These are phyloP conservation scores for Entelexis paramagnoliae DNA, from an alignment of 1,139 yeast genomes.

Conservation along the genomic window DNA sequence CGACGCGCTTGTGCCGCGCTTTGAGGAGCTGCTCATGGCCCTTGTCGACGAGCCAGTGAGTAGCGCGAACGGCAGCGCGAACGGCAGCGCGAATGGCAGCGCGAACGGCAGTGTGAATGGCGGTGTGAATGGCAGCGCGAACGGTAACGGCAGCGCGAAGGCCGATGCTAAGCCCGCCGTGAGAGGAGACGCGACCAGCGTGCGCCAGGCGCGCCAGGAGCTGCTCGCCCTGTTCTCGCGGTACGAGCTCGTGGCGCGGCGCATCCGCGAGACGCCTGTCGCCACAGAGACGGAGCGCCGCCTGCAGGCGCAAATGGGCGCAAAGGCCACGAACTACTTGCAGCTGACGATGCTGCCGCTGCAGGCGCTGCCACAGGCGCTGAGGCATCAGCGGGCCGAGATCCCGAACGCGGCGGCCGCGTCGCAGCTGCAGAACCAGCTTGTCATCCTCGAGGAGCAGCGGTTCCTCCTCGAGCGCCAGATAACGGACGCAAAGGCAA, in stretches of 20 bases:
- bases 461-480: constrained; percentile 56
- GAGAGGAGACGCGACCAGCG: background rate
- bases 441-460: constrained; percentile 84
- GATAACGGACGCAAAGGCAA: constrained; percentile 51
- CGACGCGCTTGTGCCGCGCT: constrained; percentile 35
- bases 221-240: constrained; percentile 39
- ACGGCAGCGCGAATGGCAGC: no score
- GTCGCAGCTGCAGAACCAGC: constrained; percentile 54
- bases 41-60: constrained; percentile 30
- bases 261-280: constrained; percentile 31
- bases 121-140: no score
- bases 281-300: constrained; percentile 34
- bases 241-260: constrained; percentile 39
- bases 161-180: background rate
- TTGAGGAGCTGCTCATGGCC: constrained; percentile 34
- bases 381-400: constrained; percentile 23
- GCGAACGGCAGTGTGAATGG: no score
- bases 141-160: no score
- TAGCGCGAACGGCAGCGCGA: no score
- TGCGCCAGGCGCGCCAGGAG: constrained; percentile 21
- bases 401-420: constrained; percentile 34
- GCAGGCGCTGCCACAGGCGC: constrained; percentile 39
- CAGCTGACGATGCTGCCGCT: constrained; percentile 48
- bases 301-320: constrained; percentile 40
- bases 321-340: constrained; percentile 40